These are phyloP conservation scores for Monascus purpureus DNA, from an alignment of 495 filamentous ascomycete species.

Conservation along the genomic window DNA sequence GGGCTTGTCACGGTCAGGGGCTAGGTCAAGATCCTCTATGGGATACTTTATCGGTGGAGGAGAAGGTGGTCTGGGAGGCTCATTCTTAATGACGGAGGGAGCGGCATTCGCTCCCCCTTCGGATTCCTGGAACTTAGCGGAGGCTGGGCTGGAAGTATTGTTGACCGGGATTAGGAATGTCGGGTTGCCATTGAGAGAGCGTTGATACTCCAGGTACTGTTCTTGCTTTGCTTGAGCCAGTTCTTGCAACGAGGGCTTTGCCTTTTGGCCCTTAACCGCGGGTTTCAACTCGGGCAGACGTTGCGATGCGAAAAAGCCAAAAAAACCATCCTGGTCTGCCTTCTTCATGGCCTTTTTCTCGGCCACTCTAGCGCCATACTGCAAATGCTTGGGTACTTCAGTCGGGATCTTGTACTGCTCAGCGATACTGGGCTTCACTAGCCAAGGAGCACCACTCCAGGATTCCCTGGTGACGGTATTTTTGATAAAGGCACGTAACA, in stretches of 20 bases:
- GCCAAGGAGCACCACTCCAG: conserved; percentile 91
- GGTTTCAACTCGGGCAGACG: conserved; percentile 68
- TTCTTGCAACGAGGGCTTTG: conserved; percentile 36
- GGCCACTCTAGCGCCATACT: conserved; percentile 61
- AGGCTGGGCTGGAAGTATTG: conserved; percentile 9
- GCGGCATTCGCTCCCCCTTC: conserved; percentile 19
- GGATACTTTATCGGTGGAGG: conserved; percentile 83
- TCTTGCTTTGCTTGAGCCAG: conserved; percentile 30
- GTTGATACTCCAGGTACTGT: conserved; percentile 38
- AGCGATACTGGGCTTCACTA: conserved; percentile 79
- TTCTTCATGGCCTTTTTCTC: conserved; percentile 70
- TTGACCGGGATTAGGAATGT: conserved; percentile 26
- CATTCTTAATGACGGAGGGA: conserved; percentile 22
- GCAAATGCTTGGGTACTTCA: conserved; percentile 68
- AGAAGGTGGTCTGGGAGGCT: conserved; percentile 39
- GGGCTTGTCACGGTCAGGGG: conserved; percentile 40
- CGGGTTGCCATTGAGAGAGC: conserved; percentile 36
- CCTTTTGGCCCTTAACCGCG: conserved; percentile 63
- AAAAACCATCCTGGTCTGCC: conserved; percentile 38
- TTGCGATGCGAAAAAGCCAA: conserved; percentile 40
- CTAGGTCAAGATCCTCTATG: conserved; percentile 81
- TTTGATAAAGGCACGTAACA: conserved; percentile 87
- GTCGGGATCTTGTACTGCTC: conserved; percentile 71
- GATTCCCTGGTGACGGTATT: conserved; percentile 82
- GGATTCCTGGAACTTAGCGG: conserved; percentile 26